Evolutionary conservation across 2,329 filamentous ascomycete genomes (phyloP).

Genomic region (Orbilia ellipsospora): DNA sequence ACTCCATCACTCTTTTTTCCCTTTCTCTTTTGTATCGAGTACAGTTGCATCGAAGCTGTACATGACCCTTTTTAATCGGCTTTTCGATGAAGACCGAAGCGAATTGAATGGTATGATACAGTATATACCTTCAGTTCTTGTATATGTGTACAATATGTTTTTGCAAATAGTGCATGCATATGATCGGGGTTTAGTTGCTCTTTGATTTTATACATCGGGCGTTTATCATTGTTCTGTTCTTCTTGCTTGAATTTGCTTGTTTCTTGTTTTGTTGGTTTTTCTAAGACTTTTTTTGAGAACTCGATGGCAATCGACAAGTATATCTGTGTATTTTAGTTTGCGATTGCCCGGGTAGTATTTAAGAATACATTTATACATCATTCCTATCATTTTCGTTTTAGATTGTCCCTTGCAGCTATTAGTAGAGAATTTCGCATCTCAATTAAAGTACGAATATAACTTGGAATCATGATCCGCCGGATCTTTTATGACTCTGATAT

Average conservation of each 20-base stretch:
- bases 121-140: background rate
- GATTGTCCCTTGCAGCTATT: too few relatives aligned
- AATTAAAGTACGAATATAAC: too few relatives aligned
- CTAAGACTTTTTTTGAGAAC: slow-evolving; percentile 2
- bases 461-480: too few relatives aligned
- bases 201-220: background rate
- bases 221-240: background rate
- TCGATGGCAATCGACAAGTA: slow-evolving; percentile 17
- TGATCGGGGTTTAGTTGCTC: background rate
- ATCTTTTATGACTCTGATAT: too few relatives aligned
- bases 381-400: background rate
- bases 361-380: background rate
- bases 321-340: background rate
- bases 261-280: background rate
- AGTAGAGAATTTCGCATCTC: too few relatives aligned
- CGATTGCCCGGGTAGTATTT: slow-evolving; percentile 4
- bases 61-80: background rate
- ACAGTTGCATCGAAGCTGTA: background rate
- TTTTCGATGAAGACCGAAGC: background rate
- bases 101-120: slow-evolving; percentile 5
- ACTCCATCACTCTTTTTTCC: background rate
- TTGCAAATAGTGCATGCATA: background rate
- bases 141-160: slow-evolving; percentile 1
- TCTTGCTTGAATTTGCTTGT: background rate
- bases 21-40: slow-evolving; percentile 14